These are phyloP conservation scores for Setaria italica DNA, from an alignment of 202 grass and related monocot genomes.

Conservation along the genomic window DNA sequence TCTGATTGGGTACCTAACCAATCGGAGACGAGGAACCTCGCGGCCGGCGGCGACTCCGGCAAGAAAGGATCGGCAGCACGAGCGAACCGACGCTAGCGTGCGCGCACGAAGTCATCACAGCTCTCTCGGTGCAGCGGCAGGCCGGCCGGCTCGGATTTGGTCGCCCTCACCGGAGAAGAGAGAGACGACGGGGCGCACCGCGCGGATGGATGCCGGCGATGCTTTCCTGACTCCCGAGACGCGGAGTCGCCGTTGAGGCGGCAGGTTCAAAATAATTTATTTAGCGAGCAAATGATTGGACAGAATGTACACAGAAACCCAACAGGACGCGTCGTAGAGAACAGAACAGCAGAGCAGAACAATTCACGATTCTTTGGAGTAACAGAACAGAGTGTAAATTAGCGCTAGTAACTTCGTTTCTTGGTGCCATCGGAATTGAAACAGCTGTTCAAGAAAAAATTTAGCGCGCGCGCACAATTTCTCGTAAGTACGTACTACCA, in stretches of 20 bases:
- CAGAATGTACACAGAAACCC: slow-evolving; percentile 8
- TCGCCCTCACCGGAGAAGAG: slow-evolving; percentile 47
- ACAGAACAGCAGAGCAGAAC: neutral
- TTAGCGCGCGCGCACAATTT: neutral
- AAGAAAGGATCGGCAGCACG: slow-evolving; percentile 18
- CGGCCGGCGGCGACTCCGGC: neutral
- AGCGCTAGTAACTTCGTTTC: neutral
- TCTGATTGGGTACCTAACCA: neutral
- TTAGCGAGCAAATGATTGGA: neutral
- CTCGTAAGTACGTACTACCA: neutral
- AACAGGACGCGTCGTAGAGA: neutral
- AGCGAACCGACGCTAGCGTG: neutral
- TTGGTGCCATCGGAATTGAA: neutral
- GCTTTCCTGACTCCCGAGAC: slow-evolving; percentile 18
- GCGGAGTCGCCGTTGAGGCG: slow-evolving; percentile 27
- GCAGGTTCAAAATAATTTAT: slow-evolving; percentile 4
- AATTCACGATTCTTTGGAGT: slow-evolving; percentile 20
- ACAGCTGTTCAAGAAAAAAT: neutral
- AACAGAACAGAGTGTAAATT: slow-evolving; percentile 22
- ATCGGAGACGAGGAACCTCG: too few relatives aligned
- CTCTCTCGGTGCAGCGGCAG: slow-evolving; percentile 54
- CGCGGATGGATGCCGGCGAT: neutral
- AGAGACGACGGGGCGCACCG: slow-evolving; percentile 4
- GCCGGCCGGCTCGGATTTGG: slow-evolving; percentile 48
- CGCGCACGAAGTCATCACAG: neutral